Conservation (phyloP, 306 rosid species). For the Pachyrhizus erosus region DNA sequence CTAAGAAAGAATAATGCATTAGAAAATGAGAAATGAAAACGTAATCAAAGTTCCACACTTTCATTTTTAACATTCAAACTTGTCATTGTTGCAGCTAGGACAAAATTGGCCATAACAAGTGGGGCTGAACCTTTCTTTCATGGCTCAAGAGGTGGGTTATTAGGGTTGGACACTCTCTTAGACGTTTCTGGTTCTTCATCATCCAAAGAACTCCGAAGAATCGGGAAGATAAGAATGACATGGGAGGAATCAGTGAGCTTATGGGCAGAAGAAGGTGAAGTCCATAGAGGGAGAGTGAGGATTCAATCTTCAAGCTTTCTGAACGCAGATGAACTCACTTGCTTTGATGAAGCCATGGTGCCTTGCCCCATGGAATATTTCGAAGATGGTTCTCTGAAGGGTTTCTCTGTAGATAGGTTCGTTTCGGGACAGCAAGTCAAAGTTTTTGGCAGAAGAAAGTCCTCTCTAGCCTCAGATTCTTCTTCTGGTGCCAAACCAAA, state of each 20-base stretch:
- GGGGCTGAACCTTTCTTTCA: slow-evolving; percentile 62
- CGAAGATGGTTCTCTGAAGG: slow-evolving; percentile 85
- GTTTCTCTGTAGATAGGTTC: slow-evolving; percentile 87
- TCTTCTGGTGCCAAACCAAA: slow-evolving; percentile 55
- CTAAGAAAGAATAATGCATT: slow-evolving; percentile 28
- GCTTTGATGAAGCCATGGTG: slow-evolving; percentile 85
- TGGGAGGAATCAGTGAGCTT: slow-evolving; percentile 95
- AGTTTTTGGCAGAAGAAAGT: slow-evolving; percentile 91
- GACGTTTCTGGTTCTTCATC: slow-evolving; percentile 58
- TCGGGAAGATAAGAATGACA: slow-evolving; percentile 82
- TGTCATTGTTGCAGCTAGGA: slow-evolving; percentile 56
- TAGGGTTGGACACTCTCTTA: slow-evolving; percentile 66
- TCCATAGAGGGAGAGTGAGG: slow-evolving; percentile 75
- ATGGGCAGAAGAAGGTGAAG: slow-evolving; percentile 92
- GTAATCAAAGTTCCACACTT: neutral
- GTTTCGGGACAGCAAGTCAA: slow-evolving; percentile 88
- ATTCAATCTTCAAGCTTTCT: slow-evolving; percentile 71
- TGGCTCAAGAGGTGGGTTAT: slow-evolving; percentile 54
- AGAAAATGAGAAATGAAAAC: neutral
- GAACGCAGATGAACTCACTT: slow-evolving; percentile 80
- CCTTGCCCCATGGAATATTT: slow-evolving; percentile 82
- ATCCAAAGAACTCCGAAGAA: slow-evolving; percentile 71
- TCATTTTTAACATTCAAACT: neutral
- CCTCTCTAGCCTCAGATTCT: slow-evolving; percentile 54
- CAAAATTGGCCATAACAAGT: slow-evolving; percentile 58